Conservation (phyloP, 768 basidiomycete genomes). For the Suillus cothurnatus region DNA sequence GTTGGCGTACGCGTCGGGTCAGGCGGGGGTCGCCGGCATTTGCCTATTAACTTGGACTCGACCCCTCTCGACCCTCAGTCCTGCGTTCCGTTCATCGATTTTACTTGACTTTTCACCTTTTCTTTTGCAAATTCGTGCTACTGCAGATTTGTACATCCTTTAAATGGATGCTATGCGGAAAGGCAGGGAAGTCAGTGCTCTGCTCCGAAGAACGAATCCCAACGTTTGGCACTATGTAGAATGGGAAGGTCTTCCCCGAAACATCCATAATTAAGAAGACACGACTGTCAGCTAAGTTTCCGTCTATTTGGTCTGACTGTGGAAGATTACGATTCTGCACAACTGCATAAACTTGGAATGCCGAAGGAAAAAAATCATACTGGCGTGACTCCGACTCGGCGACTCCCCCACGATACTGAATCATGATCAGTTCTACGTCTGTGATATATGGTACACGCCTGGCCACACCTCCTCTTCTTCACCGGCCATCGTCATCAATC, state of each 20-base stretch:
- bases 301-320: background rate
- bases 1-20: slow-evolving; percentile 25
- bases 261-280: background rate
- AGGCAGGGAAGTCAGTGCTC: background rate
- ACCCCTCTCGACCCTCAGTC: background rate
- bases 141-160: background rate
- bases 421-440: background rate
- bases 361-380: background rate
- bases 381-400: background rate
- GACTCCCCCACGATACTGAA: background rate
- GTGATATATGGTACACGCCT: background rate
- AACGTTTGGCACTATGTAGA: background rate
- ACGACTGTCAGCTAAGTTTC: background rate
- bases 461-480: background rate
- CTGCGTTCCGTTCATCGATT: background rate
- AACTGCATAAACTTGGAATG: background rate
- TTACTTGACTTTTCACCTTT: background rate
- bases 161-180: background rate
- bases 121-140: background rate
- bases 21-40: background rate
- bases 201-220: background rate
- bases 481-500: background rate
- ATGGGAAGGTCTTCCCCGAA: background rate
- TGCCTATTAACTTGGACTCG: background rate
- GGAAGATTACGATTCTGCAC: background rate